Base-by-base conservation (phyloP, 2,329 filamentous ascomycete genomes). In the Cladosporium halotolerans region DNA sequence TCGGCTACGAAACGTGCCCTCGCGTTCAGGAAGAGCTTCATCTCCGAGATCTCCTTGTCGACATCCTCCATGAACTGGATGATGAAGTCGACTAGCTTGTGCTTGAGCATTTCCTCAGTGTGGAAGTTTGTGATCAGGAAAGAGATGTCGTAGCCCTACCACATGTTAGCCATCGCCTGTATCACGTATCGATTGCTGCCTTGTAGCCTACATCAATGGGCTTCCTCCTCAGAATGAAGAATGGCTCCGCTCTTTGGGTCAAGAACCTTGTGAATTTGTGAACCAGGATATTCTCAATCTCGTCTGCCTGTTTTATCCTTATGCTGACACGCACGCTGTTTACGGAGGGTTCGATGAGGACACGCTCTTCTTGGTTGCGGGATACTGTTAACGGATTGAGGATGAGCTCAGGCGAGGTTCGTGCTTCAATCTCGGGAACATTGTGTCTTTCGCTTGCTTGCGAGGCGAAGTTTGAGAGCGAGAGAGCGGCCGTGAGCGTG, bases 31-130 rank as follows among this genome's bases (percentile, higher is more conserved):
- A 99, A 99, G 66, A 99, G 86, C 81, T 99, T 99, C 93, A 99
- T 97, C 76, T 99, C 95, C 3, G 93, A 97, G 56, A 99, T 99
- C 73, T 99, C 93, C 79, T 99, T 99, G 73, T 99, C 95, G 4
- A 99, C 95, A 71, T 99, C 93, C 73, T 99, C 92, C 92, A 99
- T 97, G 68, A 99, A 99, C 68, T 97, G 86, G 61, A 99, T 96
- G 63, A 99, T 95, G 67, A 99, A 99, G 71, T 99, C 93, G 33
- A 99, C 95, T 63, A 99, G 79, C 78, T 99, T 97, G 71, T 99
- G 92, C 79, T 97, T 97, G 69, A 97, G 73, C 90, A 99, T 96
- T 70, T 95, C 88, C 72, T 97, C 93, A 4, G 93, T 97, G 67
- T 99, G 93, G 78, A 93, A 95, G 75, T 99, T 99, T 44, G 93